Percentiles rank a stretch among this genome's conserved stretches.
These are phyloP conservation scores for Hyphodiscus sp. DNA, from an alignment of 2,329 filamentous ascomycete genomes.

Conservation along the genomic window DNA sequence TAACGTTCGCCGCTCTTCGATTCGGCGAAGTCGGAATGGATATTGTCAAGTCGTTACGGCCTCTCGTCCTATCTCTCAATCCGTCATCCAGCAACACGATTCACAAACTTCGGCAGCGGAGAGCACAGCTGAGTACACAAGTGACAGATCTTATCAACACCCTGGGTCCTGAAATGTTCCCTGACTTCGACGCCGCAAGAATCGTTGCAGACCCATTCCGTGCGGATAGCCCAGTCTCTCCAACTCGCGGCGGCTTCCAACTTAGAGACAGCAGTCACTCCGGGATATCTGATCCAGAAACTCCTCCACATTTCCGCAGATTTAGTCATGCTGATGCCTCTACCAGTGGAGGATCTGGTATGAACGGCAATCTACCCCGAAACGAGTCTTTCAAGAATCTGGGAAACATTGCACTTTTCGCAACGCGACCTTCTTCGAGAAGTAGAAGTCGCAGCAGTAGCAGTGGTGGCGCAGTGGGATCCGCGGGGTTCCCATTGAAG, in stretches of 20 bases:
- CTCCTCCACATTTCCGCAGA: conserved; percentile 26
- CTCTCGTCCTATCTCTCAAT: conserved; percentile 76
- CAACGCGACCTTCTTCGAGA: conserved; percentile 79
- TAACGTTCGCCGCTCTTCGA: conserved; percentile 87
- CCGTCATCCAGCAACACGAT: conserved; percentile 81
- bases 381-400: conserved; percentile 95
- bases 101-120: conserved; percentile 64
- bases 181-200: conserved; percentile 81
- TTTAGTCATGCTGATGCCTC: conserved; percentile 18
- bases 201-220: conserved; percentile 54
- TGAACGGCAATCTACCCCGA: conserved; percentile 49
- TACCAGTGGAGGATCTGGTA: conserved; percentile 24
- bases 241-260: conserved; percentile 18
- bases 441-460: conserved; percentile 64
- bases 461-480: conserved; percentile 55
- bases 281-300: conserved; percentile 26
- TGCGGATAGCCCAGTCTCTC: conserved; percentile 20
- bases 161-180: conserved; percentile 90
- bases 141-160: conserved; percentile 93
- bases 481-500: conserved; percentile 57
- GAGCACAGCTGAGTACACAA: conserved; percentile 68
- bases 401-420: conserved; percentile 81
- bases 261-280: conserved; percentile 46
- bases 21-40: conserved; percentile 99
- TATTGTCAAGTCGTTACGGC: conserved; percentile 88